Evolutionary conservation across 179 eudicot species (phyloP), one percentile per base, ranked within the genome.

Genomic region (Sideroxylon spinosum): DNA sequence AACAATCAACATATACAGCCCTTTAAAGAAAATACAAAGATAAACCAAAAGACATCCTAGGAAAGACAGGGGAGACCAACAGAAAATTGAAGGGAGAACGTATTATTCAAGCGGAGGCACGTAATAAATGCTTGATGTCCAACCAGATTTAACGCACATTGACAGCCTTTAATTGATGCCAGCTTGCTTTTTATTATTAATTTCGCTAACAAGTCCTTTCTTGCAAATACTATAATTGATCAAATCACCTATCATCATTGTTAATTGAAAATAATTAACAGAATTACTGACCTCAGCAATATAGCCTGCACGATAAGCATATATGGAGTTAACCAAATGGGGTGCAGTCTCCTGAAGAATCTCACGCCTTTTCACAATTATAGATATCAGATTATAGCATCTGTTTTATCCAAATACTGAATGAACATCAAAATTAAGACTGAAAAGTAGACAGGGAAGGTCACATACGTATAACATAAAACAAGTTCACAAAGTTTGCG

Each of bases 401-500:
- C 17, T 61, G 25, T 46, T 10, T 61, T 22, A 69, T 13, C 11
- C 48, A 22, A 75, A 37, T 19, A 55, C 52, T 25, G 68, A 66
- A 77, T 17, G 20, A 79, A 44, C 23, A 65, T 17, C 50, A 48
- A 20, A 73, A 73, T 77, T 59, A 76, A 19, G 4, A 74, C 26
- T 12, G 11, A 14, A 62, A 56, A 71, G 69, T 44, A 53, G 61
- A 59, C 29, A 81, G 28, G 68, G 46, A 59, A 62, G 56, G 65
- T 48, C 61, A 92, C 97, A 55, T 92, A 95, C 99, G 97, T 89
- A 83, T 95, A 88, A 78, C 84, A 92, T 64, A 95, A 85, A 67
- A 95, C 99, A 80, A 95, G 94, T 83, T 95, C 99, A 82, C 97
- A 92, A 80, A 95, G 98, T 82, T 94, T 95, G 74, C 98, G 98